Base-by-base conservation (phyloP, 768 basidiomycete genomes). In the Trichaptum fuscoviolaceum region DNA sequence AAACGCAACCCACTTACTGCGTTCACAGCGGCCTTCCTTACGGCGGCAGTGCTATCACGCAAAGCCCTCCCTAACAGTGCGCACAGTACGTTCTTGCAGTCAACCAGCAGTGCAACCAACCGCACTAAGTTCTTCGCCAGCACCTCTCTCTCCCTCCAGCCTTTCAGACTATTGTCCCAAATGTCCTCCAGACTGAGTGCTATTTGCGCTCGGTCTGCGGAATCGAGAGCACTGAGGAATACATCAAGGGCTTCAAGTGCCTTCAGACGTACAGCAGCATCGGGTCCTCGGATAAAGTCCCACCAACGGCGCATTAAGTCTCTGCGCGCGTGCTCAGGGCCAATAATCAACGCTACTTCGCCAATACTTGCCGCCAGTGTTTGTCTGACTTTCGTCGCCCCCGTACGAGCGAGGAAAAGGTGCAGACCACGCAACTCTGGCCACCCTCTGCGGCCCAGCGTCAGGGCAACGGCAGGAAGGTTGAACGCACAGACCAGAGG, bases 291-390 rank as follows among this genome's bases (percentile, higher is more conserved):
- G 67, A 90, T 78, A 35, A 80, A 81, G 35, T 85, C 83, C 79
- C 83, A 84, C 87, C 89, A 96, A 58, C 95, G 82, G 1, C 81
- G 81, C 63, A 95, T 71, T 58, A 99, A 79, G 74, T 95, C 93
- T 57, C 75, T 74, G 62, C 80, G 78, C 0, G 93, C 83, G 68
- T 90, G 80, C 35, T 88, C 86, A 34, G 83, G 79, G 0, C 93
- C 93, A 42, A 98, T 84, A 65, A 98, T 89, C 72, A 87, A 88
- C 24, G 95, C 95, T 61, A 98, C 77, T 75, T 95, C 95, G 63
- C 95, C 95, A 17, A 96, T 73, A 66, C 92, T 92, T 0, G 96
- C 94, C 2, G 95, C 92, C 58, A 96, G 81, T 17, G 93, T 92
- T 63, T 85, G 85, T 25, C 88, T 85, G 25, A 96, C 89, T 67